phyloP scores from a whole-genome alignment of 1,284 basidiomycete genomes.

The Entoloma clypeatum region DNA sequence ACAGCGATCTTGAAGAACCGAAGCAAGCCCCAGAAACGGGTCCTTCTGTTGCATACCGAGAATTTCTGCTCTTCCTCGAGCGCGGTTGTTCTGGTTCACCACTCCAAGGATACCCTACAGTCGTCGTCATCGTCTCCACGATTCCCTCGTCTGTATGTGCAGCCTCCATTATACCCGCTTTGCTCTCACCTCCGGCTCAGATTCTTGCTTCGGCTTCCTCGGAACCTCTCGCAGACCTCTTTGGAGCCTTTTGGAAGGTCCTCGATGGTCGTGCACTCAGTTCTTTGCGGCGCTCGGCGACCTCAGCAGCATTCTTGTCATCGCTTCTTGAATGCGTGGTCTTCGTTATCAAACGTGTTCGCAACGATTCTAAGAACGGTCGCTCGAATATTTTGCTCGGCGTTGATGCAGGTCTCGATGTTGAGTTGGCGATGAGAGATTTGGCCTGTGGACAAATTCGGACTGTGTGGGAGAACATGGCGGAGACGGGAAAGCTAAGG shows the following conservation, averaged over 20 bases:
- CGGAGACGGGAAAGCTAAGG: slow-evolving; percentile 38
- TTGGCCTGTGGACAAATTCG: slow-evolving; percentile 53
- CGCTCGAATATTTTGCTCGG: not conserved
- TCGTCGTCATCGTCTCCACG: slow-evolving; percentile 76
- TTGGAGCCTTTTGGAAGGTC: slow-evolving; percentile 75
- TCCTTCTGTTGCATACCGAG: slow-evolving; percentile 52
- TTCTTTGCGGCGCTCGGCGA: slow-evolving; percentile 45
- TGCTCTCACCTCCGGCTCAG: slow-evolving; percentile 18
- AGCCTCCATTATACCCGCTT: not conserved
- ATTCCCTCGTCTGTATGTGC: slow-evolving; percentile 60
- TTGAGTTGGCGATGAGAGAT: slow-evolving; percentile 19
- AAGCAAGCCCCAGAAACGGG: slow-evolving; percentile 10
- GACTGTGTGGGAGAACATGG: no score
- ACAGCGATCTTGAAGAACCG: slow-evolving; percentile 20
- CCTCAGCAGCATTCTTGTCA: slow-evolving; percentile 60
- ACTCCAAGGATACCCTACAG: slow-evolving; percentile 68
- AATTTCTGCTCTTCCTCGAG: slow-evolving; percentile 73
- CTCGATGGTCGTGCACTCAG: slow-evolving; percentile 62
- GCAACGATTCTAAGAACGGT: slow-evolving; percentile 20
- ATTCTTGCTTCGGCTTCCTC: slow-evolving; percentile 27
- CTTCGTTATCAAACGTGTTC: slow-evolving; percentile 48
- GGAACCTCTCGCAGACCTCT: slow-evolving; percentile 45
- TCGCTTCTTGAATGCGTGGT: slow-evolving; percentile 68
- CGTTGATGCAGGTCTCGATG: slow-evolving; percentile 2
- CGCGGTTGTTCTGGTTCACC: slow-evolving; percentile 76